Evolutionary conservation across 1,284 basidiomycete genomes (phyloP), one percentile per base, ranked within the genome.

Genomic region (Malassezia slooffiae): DNA sequence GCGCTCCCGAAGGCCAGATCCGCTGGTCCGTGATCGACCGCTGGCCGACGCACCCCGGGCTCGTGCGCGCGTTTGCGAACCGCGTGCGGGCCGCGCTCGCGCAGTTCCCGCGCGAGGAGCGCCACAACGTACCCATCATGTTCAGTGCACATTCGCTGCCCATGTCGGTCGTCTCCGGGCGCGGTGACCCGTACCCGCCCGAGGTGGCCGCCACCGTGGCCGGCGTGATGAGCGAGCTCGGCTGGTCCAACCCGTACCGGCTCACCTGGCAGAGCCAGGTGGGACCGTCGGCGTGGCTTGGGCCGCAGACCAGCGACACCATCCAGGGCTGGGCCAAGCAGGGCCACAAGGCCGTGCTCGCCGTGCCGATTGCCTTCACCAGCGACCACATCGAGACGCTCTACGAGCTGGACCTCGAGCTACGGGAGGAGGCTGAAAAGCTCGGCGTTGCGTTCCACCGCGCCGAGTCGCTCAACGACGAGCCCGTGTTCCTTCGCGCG

Each of bases 361-460:
- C 93, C 24, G 80, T 99, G 2, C 93, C 93, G 1, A 89, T 99
- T 52, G 91, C 93, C 15, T 99, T 99, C 73, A 99, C 93, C 15
- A 88, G 83, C 68, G 93, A 99, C 73, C 93, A 97, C 72, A 96
- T 99, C 66, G 93, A 99, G 74, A 99, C 93, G 19, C 75, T 99
- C 34, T 97, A 84, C 70, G 93, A 97, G 73, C 77, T 97, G 36
- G 93, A 99, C 72, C 72, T 90, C 43, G 93, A 99, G 71, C 90
- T 96, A 61, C 78, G 77, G 50, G 82, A 83, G 72, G 91, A 97
- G 71, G 91, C 84, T 6, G 77, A 79, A 64, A 63, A 93, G 86
- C 82, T 82, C 55, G 91, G 93, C 22, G 82, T 99, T 63, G 81
- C 88, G 55, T 78, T 93, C 30, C 78, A 84, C 47, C 80, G 93